Base-by-base conservation (phyloP, 1,139 yeast species). In the Kodamaea derodonti region DNA sequence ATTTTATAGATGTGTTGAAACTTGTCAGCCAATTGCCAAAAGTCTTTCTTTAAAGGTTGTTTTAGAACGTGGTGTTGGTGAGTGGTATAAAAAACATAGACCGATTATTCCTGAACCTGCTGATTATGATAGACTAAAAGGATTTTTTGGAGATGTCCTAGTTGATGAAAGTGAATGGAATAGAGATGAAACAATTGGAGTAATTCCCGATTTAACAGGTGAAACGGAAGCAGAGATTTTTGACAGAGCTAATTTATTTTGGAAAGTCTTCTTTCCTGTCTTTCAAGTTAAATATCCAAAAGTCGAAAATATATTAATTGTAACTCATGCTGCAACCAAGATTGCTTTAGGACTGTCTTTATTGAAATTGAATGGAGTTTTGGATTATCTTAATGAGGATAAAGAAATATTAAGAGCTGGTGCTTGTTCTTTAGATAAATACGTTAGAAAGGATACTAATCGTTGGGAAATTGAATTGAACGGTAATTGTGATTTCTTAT, bases 1-100 rank as follows among this genome's bases (percentile, higher is more conserved):
- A 0, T 90, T 87, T 56, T 88, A 86, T 56, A 65, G 97, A 41
- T 92, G 97, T 56, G 67, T 90, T 12, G 90, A 92, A 55, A 88
- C 97, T 0, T 75, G 84, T 3, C 72, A 75, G 30, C 85, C 90
- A 2, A 62, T 80, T n/a, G 78, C 90, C 2, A 65, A 72, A 24
- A 56, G 58, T 31, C 59, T 83, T 17, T 75, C 67, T 10, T 51
- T 80, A 24, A 76, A 78, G n/a, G 71, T 85, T 11, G 69, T 63
- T 25, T 57, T 82, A 9, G 95, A 86, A 49, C 59, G 79, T 37
- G 95, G 95, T 1, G 72, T 84, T 13, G 88, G 86, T 8, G 84
- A 79, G 48, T 79, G 84, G 83, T 79, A 76, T 43, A 72, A 75
- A 47, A 75, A 75, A 15, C 72, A 69, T 28, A 58, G 85, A 49